Base-by-base conservation (phyloP, 805 yeast species). In the Pichia heedii region DNA sequence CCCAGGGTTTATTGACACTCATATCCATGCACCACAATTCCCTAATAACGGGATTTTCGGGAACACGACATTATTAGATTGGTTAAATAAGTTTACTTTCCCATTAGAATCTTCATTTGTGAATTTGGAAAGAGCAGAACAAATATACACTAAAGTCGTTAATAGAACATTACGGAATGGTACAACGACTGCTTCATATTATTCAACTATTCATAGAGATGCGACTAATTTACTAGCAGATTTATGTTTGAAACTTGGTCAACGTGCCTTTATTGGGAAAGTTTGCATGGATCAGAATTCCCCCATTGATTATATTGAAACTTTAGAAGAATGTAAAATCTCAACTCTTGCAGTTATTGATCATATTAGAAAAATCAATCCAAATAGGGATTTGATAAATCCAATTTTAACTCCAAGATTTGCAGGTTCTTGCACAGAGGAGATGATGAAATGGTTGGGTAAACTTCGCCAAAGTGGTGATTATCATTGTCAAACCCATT, bases 331-430 rank as follows among this genome's bases (percentile, higher is more conserved):
- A 33, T 73, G 84, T 32, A 58, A 79, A 35, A 54, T 62, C 18
- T 70, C 79, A 4, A 84, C 84, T 50, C 50, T 66, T 15, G 61
- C 67, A 5, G 77, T 87, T 3, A 70, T 84, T 4, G 67, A 74
- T 10, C 79, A 81, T 55, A 69, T 86, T 32, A 55, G 62, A 16
- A 48, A 60, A 6, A 63, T 76, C 39, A 84, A 82, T 47, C 81
- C 85, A 2, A 49, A 52, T 0, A 67, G 71, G 30, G 71, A 74
- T 18, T 49, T 68, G 3, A 72, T 90, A 15, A 66, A 72, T 40
- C 95, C 97, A 0, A 79, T 89, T 13, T 52, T 90, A 11, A 90
- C 97, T 2, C 97, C 98, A 9, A 67, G 98, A 45, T 90, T 90
- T 67, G 97, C 97, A 0, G 95, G 95, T 2, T 76, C 84, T 18